These are phyloP conservation scores for Polysphondylium violaceum DNA, from an alignment of 78 protist genomes.

Conservation along the genomic window DNA sequence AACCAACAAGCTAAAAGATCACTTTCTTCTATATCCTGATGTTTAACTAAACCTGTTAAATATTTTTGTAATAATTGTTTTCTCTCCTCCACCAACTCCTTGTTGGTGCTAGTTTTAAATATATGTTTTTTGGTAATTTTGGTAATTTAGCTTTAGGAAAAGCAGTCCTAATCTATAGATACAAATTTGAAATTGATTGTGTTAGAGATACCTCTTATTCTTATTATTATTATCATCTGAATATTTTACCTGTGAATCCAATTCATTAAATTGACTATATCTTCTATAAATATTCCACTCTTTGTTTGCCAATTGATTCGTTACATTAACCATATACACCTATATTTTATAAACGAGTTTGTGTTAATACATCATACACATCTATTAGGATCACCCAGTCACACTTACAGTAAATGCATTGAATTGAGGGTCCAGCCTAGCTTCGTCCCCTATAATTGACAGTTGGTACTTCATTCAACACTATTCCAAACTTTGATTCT, in stretches of 20 bases:
- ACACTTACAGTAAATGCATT: conserved; percentile 60
- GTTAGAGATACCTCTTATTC: background rate
- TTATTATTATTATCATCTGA: background rate
- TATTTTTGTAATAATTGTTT: conserved; percentile 67
- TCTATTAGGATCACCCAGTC: background rate
- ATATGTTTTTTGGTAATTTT: conserved; percentile 76
- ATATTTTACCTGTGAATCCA: conserved; percentile 7
- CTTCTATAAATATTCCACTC: conserved; percentile 78
- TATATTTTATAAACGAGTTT: background rate
- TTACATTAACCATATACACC: conserved; percentile 75
- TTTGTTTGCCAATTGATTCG: conserved; percentile 17
- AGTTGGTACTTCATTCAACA: conserved; percentile 50
- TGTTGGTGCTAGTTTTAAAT: conserved; percentile 66
- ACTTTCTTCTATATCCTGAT: conserved; percentile 22
- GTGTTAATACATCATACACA: background rate
- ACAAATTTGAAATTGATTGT: background rate
- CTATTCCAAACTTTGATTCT: no score
- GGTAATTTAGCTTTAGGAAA: conserved; percentile 71
- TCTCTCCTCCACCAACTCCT: conserved; percentile 64
- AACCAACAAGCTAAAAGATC: conserved; percentile 49
- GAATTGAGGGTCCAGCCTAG: conserved; percentile 59
- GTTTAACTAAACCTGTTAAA: conserved; percentile 37
- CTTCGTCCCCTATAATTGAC: conserved; percentile 60
- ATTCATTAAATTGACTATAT: conserved; percentile 73
- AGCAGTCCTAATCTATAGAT: background rate